phyloP scores from a whole-genome alignment of 2,329 filamentous ascomycete genomes.

The Epichloe festucae region DNA sequence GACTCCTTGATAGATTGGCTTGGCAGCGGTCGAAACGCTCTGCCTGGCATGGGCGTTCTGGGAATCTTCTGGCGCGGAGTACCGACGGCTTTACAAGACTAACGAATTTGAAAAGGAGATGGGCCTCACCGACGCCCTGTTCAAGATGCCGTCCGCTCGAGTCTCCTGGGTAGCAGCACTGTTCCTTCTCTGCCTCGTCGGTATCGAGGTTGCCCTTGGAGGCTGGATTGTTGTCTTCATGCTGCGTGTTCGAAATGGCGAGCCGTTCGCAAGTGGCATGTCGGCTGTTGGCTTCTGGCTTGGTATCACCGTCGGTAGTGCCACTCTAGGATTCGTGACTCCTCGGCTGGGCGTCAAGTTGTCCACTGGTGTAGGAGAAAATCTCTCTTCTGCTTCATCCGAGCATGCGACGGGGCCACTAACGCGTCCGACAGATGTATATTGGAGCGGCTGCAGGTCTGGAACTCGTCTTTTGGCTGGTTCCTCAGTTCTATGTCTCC shows the following conservation, averaged over 20 bases:
- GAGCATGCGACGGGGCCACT: background rate
- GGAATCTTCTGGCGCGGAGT: conserved; percentile 18
- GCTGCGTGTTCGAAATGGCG: conserved; percentile 54
- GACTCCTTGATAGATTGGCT: conserved; percentile 35
- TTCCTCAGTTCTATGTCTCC: conserved; percentile 47
- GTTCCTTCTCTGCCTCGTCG: conserved; percentile 67
- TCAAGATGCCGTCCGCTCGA: conserved; percentile 28
- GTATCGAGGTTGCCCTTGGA: conserved; percentile 50
- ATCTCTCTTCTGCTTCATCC: background rate
- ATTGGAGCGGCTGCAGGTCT: conserved; percentile 45
- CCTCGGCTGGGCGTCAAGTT: conserved; percentile 56
- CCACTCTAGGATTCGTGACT: conserved; percentile 58
- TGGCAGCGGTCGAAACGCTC: conserved; percentile 39
- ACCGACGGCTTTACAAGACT: conserved; percentile 7
- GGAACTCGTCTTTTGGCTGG: conserved; percentile 42
- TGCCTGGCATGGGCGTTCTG: conserved; percentile 46
- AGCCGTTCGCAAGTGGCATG: conserved; percentile 54
- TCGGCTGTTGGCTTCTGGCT: conserved; percentile 67
- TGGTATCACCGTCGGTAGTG: conserved; percentile 55
- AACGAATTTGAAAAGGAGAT: conserved; percentile 5
- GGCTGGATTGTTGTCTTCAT: conserved; percentile 77
- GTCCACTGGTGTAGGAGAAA: conserved; percentile 28
- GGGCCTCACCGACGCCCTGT: conserved; percentile 20
- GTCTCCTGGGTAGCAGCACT: conserved; percentile 58
- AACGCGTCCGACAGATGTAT: conserved; percentile 46